Base-by-base conservation (phyloP, 768 basidiomycete species). In the Boletus vinaceobasis region DNA sequence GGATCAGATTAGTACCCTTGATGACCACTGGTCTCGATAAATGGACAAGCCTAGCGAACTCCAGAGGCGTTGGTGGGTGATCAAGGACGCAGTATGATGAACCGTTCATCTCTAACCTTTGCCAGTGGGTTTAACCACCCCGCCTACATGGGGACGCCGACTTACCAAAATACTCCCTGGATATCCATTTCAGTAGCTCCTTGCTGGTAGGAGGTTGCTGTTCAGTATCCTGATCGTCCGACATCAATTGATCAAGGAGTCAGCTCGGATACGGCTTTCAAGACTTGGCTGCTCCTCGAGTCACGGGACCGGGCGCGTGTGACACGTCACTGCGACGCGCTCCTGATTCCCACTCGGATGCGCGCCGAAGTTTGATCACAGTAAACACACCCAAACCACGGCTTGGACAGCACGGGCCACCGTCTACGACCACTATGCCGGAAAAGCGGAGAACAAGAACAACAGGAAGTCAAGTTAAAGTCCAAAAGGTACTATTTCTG, bases 11-110 rank as follows among this genome's bases (percentile, higher is more conserved):
- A n/a, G 17, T 37, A 82, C 91, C 84, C 77, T 81, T 81, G 50
- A 93, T 87, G 8, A 93, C 64, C 15, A 85, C 86, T 4, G 91
- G 91, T 54, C 90, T 75, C 13, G 85, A 83, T 43, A 88, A 75
- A 58, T 85, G 81, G 6, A 86, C 78, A 17, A 91, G 71, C 48
- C 84, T 75, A 37, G 84, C 75, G 61, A 93, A 91, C 64, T 91
- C 82, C 21, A 90, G 62, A 7, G 88, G 69, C 0, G 83, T 79
- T 26, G 91, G 90, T 14, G 85, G 79, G 13, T 61, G 53, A 33
- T 82, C 73, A 8, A 88, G 68, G 17, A 77, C 69, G 38, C 80
- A 76, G 50, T 80, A 74, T 26, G 75, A 70, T 35, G 71, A 65
- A 15, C 85, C 85, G 61, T 89, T 88, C 64, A 86, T 66, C 54